These are phyloP conservation scores for Dendrobium nobile DNA, from an alignment of 106 monocot species.

Conservation along the genomic window DNA sequence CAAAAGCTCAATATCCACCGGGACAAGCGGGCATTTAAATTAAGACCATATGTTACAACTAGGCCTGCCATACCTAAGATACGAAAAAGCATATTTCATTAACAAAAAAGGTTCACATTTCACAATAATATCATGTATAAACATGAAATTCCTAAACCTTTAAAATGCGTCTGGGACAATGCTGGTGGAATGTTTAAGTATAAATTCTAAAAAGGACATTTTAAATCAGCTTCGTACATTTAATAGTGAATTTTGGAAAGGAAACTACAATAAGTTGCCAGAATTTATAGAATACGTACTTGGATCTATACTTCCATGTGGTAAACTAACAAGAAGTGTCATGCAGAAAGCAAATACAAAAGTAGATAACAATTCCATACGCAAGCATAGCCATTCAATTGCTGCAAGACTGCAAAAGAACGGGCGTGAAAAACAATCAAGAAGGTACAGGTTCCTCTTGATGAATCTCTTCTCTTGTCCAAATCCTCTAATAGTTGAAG, in stretches of 20 bases:
- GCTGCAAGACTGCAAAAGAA: slow-evolving; percentile 89
- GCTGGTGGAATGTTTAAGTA: neutral
- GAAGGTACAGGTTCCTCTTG: slow-evolving; percentile 89
- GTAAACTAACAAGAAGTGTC: slow-evolving; percentile 89
- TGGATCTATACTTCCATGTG: slow-evolving; percentile 94
- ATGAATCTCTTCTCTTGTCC: slow-evolving; percentile 96
- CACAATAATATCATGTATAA: neutral
- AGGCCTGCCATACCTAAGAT: slow-evolving; percentile 94
- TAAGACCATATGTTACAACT: slow-evolving; percentile 96
- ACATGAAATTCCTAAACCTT: neutral
- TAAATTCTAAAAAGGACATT: neutral
- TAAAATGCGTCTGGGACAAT: neutral
- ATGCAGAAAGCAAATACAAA: slow-evolving; percentile 97
- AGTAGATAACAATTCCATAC: slow-evolving; percentile 97
- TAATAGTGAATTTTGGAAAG: neutral
- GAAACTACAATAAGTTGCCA: neutral
- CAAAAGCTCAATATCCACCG: slow-evolving; percentile 98
- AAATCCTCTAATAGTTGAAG: slow-evolving; percentile 95
- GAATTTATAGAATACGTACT: slow-evolving; percentile 43
- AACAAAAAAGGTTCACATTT: neutral
- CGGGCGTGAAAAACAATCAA: slow-evolving; percentile 90
- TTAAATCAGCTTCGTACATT: neutral
- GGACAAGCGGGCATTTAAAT: slow-evolving; percentile 87
- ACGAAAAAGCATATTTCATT: neutral
- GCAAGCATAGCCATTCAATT: slow-evolving; percentile 96